A percentile compares a stretch with the other conserved stretches of the same genome.
Conservation (phyloP, 106 monocot genomes). For the Acorus calamus region DNA sequence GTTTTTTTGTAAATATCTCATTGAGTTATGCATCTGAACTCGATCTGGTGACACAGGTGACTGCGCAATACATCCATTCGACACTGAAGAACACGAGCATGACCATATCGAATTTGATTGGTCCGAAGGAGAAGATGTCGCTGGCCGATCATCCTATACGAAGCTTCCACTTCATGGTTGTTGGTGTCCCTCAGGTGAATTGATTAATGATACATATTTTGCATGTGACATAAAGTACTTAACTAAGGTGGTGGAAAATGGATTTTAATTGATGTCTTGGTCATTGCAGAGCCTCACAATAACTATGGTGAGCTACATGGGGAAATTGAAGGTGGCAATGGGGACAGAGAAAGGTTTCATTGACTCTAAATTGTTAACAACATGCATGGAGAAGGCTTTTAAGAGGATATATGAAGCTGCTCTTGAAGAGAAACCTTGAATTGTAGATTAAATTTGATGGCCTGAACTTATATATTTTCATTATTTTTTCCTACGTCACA, state of each 20-base stretch:
- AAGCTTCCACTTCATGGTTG: constrained; percentile 64
- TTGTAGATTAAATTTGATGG: neutral
- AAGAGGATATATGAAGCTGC: constrained; percentile 42
- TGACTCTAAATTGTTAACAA: constrained; percentile 27
- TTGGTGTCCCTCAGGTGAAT: constrained; percentile 61
- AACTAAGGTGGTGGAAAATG: too few species aligned
- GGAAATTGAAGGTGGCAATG: constrained; percentile 52
- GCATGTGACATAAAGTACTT: too few species aligned
- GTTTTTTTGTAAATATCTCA: too few species aligned
- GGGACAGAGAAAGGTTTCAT: constrained; percentile 68
- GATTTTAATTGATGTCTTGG: neutral
- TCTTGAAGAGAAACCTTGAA: constrained; percentile 2
- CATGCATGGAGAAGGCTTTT: constrained; percentile 54
- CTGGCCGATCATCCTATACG: constrained; percentile 38
- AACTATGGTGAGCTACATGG: constrained; percentile 62
- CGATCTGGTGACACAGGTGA: constrained; percentile 11
- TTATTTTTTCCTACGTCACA: too few species aligned
- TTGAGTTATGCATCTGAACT: too few species aligned
- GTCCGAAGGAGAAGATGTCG: constrained; percentile 48
- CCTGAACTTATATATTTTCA: too few species aligned
- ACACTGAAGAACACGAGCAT: constrained; percentile 60
- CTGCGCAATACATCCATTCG: constrained; percentile 40
- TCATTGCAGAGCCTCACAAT: constrained; percentile 47
- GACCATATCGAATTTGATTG: constrained; percentile 56
- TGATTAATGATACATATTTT: too few species aligned